Conservation (phyloP, 257 asterid species). For the Penstemon davidsonii region DNA sequence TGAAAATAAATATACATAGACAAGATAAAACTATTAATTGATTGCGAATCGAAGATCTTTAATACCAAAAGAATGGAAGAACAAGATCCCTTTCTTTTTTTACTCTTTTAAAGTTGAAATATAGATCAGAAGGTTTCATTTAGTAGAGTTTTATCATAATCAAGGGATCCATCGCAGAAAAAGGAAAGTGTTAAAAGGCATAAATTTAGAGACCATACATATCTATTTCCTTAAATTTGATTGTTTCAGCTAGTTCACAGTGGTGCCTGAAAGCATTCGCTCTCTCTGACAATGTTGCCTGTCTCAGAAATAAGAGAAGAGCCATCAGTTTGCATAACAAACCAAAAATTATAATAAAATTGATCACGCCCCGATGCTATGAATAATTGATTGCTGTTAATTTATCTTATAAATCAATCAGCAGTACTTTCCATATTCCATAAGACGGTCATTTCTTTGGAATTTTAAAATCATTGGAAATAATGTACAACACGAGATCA, state of each 20-base stretch:
- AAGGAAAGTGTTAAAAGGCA: conserved; percentile 9
- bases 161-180: conserved; percentile 22
- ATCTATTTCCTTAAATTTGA: conserved; percentile 96
- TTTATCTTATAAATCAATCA: neutral
- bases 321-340: conserved; percentile 19
- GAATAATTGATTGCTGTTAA: neutral
- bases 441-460: neutral
- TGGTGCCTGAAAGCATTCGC: conserved; percentile 85
- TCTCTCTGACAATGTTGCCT: conserved; percentile 91
- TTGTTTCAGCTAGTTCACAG: conserved; percentile 82
- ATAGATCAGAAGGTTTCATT: neutral
- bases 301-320: conserved; percentile 34
- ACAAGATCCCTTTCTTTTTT: neutral
- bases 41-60: neutral
- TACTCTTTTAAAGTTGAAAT: neutral
- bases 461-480: neutral
- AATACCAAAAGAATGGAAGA: conserved; percentile 14
- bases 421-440: neutral
- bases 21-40: neutral
- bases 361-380: neutral
- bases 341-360: conserved; percentile 11
- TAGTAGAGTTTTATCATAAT: conserved; percentile 10
- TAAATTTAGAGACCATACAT: conserved; percentile 54
- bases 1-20: conserved; percentile 37
- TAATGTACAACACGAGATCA: neutral